Evolutionary conservation across 2,329 filamentous ascomycete species (phyloP).

Genomic region (Fusarium redolens): DNA sequence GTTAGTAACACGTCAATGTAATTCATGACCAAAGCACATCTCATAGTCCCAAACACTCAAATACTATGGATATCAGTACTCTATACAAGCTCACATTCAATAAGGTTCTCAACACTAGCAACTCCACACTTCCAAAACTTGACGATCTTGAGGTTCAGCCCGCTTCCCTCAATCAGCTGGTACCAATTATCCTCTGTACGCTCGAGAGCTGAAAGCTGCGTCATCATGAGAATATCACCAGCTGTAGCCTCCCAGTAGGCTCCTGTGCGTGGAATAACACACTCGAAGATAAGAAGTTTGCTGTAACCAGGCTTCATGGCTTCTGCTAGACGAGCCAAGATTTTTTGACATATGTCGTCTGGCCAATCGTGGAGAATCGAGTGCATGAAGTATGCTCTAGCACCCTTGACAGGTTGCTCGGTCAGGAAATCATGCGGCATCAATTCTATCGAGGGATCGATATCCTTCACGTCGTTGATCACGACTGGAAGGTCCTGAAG

Average conservation of each 20-base stretch:
- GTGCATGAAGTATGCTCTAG: neutral
- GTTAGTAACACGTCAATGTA: too few species aligned
- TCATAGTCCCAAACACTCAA: too few species aligned
- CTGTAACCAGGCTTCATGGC: neutral
- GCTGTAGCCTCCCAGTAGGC: neutral
- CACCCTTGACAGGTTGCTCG: neutral
- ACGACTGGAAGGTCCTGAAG: neutral
- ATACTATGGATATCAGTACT: too few species aligned
- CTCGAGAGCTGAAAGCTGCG: neutral
- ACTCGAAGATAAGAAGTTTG: neutral
- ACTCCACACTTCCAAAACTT: neutral
- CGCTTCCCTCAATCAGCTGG: neutral
- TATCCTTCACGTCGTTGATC: neutral
- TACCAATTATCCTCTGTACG: neutral
- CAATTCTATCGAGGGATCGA: neutral
- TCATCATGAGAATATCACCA: neutral
- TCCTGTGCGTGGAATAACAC: neutral
- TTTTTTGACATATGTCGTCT: neutral
- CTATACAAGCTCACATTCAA: neutral
- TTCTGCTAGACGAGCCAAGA: neutral
- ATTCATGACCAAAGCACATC: too few species aligned
- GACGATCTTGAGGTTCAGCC: neutral
- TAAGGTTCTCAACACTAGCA: neutral
- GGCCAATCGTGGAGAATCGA: neutral
- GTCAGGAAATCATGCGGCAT: neutral